Base-by-base conservation (phyloP, 208 protist genomes). In the Jaenimonas drosophilae region DNA sequence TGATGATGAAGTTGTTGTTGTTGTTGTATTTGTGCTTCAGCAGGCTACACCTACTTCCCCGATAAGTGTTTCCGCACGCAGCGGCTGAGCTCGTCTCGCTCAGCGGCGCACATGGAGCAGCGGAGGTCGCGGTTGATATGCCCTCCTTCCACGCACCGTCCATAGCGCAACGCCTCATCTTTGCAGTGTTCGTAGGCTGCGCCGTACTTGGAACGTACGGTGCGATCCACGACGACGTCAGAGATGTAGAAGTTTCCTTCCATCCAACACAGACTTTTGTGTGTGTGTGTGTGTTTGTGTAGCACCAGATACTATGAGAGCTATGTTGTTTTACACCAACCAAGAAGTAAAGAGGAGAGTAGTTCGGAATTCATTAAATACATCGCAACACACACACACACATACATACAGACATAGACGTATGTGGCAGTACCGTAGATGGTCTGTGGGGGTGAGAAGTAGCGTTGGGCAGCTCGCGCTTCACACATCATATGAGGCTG, bases 171-270 rank as follows among this genome's bases (percentile, higher is more conserved):
- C 19, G 64, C 69, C 41, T 87, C 69, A 16, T 65, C 37, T 3
- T 51, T 62, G 49, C 84, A 92, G 25, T 78, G 52, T 2, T 36
- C 17, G 47, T 81, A 89, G 19, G 67, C 65, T 23, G 51, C 51
- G 30, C 76, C 74, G 44, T 80, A 83, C 33, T 76, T 66, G 9
- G 74, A 79, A 12, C 54, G 56, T 17, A 87, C 31, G 37, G 71
- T 63, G 12, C 65, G 65, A 42, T 73, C 56, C 27, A 92, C 69
- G 17, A 92, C 76, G 2, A 59, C 55, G 40, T 86, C 67, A 0
- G 79, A 84, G 11, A 92, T 52, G 59, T 89, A 92, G 46, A 92
- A 88, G 53, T 92, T 92, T 42, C 84, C 78, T 49, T 92, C 78
- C 78, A 88, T 91, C 2, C 4, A 26, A 25, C n/a, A n/a, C n/a